Percentiles rank a stretch among this genome's conserved stretches.
Evolutionary conservation across 2,329 filamentous ascomycete species (phyloP).

Genomic region (Ophiosphaerella korrae): DNA sequence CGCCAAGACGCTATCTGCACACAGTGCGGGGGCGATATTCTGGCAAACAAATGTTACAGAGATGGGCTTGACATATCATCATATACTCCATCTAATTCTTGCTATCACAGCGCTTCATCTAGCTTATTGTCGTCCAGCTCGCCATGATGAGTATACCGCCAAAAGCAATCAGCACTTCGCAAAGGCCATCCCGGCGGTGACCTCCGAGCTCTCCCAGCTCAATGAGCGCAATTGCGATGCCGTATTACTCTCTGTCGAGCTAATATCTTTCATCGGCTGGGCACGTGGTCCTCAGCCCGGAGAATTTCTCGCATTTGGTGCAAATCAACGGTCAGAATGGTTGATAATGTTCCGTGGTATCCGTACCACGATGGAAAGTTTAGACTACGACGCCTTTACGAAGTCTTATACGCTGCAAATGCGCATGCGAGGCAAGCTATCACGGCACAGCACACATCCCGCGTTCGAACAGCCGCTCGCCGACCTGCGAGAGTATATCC

Average conservation of each 20-base stretch:
- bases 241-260: slow-evolving; percentile 28
- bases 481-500: slow-evolving; percentile 20
- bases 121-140: slow-evolving; percentile 24
- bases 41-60: slow-evolving; percentile 26
- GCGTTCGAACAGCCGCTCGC: slow-evolving; percentile 25
- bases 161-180: slow-evolving; percentile 30
- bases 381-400: slow-evolving; percentile 7
- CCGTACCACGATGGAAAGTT: slow-evolving; percentile 24
- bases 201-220: slow-evolving; percentile 25
- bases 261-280: slow-evolving; percentile 33
- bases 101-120: slow-evolving; percentile 34
- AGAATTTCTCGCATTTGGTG: slow-evolving; percentile 38
- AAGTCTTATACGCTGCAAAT: slow-evolving; percentile 13
- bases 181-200: slow-evolving; percentile 23
- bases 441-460: slow-evolving; percentile 8
- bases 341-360: slow-evolving; percentile 39
- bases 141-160: slow-evolving; percentile 20
- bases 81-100: slow-evolving; percentile 31
- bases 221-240: slow-evolving; percentile 28
- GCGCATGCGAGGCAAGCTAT: slow-evolving; percentile 16
- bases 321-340: slow-evolving; percentile 32
- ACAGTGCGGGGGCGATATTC: slow-evolving; percentile 12
- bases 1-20: slow-evolving; percentile 24
- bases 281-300: slow-evolving; percentile 31
- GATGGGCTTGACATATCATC: slow-evolving; percentile 20